phyloP scores from a whole-genome alignment of 345 rosid genomes.

The Murraya koenigii region DNA sequence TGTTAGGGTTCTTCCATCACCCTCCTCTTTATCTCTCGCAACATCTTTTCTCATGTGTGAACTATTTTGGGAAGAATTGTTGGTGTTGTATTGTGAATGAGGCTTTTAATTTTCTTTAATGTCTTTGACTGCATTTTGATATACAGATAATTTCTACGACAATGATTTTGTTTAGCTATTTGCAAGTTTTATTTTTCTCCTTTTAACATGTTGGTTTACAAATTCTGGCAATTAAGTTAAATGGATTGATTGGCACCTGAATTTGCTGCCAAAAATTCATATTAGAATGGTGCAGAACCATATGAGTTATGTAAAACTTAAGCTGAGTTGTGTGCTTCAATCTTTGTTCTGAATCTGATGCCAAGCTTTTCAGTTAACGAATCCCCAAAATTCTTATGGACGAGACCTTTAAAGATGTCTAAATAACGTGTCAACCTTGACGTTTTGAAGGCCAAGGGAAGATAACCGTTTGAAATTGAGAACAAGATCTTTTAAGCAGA shows the following conservation, averaged over 20 bases:
- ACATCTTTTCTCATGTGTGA: not conserved
- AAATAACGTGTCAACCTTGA: not conserved
- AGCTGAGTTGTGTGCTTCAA: not conserved
- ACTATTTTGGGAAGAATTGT: not conserved
- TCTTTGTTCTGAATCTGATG: not conserved
- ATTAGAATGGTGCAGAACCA: not conserved
- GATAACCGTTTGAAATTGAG: not conserved
- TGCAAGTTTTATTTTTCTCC: not conserved
- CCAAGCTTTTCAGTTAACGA: not conserved
- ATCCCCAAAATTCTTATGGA: not conserved
- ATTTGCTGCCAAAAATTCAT: not conserved
- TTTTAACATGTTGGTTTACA: not conserved
- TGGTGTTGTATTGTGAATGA: slow-evolving; percentile 11
- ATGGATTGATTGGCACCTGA: not conserved
- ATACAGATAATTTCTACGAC: not conserved
- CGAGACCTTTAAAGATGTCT: not conserved
- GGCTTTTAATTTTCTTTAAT: slow-evolving; percentile 4
- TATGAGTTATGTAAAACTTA: no score
- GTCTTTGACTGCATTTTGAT: slow-evolving; percentile 6
- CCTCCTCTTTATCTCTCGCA: not conserved
- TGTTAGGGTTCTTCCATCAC: not conserved
- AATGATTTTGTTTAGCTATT: slow-evolving; percentile 1
- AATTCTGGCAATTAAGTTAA: not conserved
- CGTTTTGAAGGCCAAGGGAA: not conserved
- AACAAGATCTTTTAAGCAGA: not conserved